Evolutionary conservation across 2,329 filamentous ascomycete species (phyloP).

Genomic region (Tricladium varicosporioides): DNA sequence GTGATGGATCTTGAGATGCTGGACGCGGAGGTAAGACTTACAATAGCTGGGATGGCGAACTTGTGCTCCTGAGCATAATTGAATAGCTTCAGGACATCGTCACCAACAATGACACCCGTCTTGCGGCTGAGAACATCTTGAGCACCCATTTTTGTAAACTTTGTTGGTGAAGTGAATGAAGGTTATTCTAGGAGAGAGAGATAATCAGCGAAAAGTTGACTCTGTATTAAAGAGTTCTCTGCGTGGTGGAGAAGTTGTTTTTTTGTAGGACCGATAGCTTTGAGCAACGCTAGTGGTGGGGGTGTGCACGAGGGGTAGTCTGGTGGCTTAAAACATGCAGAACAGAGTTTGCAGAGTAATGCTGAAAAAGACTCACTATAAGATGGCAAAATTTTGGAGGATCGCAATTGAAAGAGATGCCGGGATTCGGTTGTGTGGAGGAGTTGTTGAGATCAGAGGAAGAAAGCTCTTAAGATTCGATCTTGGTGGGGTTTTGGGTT

Average conservation of each 20-base stretch:
- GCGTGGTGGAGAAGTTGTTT: constrained; percentile 12
- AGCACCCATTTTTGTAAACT: constrained; percentile 40
- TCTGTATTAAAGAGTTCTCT: constrained; percentile 1
- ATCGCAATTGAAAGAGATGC: too few species aligned
- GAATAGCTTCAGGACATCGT: constrained; percentile 72
- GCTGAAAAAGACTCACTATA: too few species aligned
- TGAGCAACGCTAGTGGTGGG: constrained; percentile 22
- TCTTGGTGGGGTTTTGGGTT: constrained; percentile 1
- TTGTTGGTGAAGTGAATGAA: constrained; percentile 11
- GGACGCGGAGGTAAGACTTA: constrained; percentile 37
- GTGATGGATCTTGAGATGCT: not conserved
- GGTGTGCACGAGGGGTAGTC: not conserved
- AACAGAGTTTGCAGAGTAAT: not conserved
- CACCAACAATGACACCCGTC: constrained; percentile 64
- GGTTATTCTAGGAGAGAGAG: constrained; percentile 5
- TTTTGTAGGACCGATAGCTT: constrained; percentile 22
- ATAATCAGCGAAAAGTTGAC: constrained; percentile 14
- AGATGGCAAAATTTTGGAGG: too few species aligned
- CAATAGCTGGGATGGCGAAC: constrained; percentile 84
- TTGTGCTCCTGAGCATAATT: constrained; percentile 84
- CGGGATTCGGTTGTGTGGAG: not conserved
- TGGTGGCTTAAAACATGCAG: not conserved
- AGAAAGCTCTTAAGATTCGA: not conserved
- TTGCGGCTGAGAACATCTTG: constrained; percentile 59
- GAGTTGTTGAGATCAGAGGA: not conserved